These are phyloP conservation scores for Poterioochromonas sp. DNA, from an alignment of 352 stramenopile genomes.

Conservation along the genomic window DNA sequence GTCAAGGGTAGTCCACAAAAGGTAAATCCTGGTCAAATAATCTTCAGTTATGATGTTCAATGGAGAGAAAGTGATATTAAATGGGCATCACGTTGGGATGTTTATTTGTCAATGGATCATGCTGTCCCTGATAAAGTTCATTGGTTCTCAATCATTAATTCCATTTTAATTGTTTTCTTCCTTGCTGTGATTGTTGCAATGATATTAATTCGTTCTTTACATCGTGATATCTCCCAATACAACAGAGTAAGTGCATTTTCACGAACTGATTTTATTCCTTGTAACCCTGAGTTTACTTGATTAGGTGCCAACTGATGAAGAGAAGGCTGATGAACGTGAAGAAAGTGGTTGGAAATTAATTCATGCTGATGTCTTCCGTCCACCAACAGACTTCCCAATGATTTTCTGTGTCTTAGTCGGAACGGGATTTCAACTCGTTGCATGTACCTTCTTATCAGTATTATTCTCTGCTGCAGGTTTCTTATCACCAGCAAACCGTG, in stretches of 20 bases:
- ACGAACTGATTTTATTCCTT: not conserved
- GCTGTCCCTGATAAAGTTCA: conserved; percentile 67
- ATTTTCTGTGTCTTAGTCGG: conserved; percentile 93
- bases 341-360: conserved; percentile 90
- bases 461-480: conserved; percentile 91
- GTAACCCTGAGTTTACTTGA: conserved; percentile 34
- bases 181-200: conserved; percentile 96
- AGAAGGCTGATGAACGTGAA: conserved; percentile 88
- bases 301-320: conserved; percentile 76
- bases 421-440: conserved; percentile 90
- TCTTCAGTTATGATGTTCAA: conserved; percentile 94
- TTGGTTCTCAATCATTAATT: conserved; percentile 99
- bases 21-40: conserved; percentile 37
- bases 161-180: conserved; percentile 97
- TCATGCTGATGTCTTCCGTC: conserved; percentile 97
- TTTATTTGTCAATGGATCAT: conserved; percentile 86
- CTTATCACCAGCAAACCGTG: conserved; percentile 88
- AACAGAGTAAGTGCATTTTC: conserved; percentile 64
- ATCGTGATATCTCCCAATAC: conserved; percentile 95
- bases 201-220: conserved; percentile 94
- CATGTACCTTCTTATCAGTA: conserved; percentile 88
- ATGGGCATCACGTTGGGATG: conserved; percentile 97
- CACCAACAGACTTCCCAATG: conserved; percentile 84
- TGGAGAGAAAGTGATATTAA: conserved; percentile 88
- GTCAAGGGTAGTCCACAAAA: conserved; percentile 37